phyloP scores from a whole-genome alignment of 441 rosid species.

The Eutrema salsugineum region DNA sequence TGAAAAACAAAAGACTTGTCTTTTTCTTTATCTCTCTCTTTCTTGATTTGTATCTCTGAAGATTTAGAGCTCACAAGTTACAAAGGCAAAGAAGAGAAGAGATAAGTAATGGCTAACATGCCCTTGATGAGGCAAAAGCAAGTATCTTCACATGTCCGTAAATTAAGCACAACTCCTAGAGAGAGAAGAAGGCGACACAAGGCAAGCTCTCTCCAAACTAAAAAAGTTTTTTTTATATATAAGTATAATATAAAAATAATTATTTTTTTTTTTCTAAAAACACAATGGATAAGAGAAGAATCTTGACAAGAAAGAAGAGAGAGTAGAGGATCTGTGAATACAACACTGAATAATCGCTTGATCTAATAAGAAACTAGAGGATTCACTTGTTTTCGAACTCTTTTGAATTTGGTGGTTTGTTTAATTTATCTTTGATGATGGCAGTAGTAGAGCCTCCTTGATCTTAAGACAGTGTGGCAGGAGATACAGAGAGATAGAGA shows the following conservation, averaged over 20 bases:
- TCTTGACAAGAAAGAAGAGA: conserved; percentile 30
- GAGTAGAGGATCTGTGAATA: conserved; percentile 22
- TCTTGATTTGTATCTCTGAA: conserved; percentile 10
- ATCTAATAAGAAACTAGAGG: conserved; percentile 2
- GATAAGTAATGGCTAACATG: conserved; percentile 38
- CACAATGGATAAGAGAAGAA: conserved; percentile 40
- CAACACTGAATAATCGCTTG: conserved; percentile 20
- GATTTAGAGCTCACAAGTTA: conserved; percentile 37
- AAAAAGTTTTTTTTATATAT: not conserved
- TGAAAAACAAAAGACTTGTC: conserved; percentile 9
- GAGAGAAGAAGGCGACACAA: conserved; percentile 29
- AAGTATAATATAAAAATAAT: conserved; percentile 11
- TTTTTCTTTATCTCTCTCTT: not conserved
- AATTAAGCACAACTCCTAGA: conserved; percentile 23
- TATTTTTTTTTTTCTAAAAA: conserved; percentile 13
- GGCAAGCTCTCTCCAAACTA: conserved; percentile 31
- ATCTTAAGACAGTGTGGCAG: not conserved
- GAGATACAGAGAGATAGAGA: not conserved
- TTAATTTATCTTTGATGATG: conserved; percentile 18
- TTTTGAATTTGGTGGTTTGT: conserved; percentile 15
- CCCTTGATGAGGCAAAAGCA: conserved; percentile 37
- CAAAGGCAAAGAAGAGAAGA: conserved; percentile 27
- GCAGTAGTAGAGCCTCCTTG: conserved; percentile 16
- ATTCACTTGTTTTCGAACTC: conserved; percentile 5
- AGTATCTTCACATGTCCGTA: conserved; percentile 50